Evolutionary conservation across 2,329 filamentous ascomycete genomes (phyloP).

Genomic region (Mycosphaerella sp.): DNA sequence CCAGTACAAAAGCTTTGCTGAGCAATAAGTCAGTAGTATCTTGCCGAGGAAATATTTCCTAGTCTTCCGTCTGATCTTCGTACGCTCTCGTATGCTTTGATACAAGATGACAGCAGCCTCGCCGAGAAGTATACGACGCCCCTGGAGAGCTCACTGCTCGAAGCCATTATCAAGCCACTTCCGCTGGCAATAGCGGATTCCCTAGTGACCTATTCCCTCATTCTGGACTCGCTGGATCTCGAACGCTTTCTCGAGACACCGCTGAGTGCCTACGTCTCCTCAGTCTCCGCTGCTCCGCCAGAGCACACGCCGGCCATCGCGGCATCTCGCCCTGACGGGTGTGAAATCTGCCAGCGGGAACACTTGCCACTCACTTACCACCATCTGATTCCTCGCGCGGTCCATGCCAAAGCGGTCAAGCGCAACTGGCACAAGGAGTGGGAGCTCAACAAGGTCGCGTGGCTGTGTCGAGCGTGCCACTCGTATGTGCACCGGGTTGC

Average conservation of each 20-base stretch:
- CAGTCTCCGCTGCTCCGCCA: slow-evolving; percentile 57
- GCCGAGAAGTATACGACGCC: slow-evolving; percentile 44
- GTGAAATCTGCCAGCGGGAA: slow-evolving; percentile 69
- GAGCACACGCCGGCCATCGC: slow-evolving; percentile 45
- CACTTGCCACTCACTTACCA: slow-evolving; percentile 78
- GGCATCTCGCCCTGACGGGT: slow-evolving; percentile 50
- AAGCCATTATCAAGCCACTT: slow-evolving; percentile 49
- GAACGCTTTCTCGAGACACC: slow-evolving; percentile 57
- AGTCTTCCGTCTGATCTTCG: slow-evolving; percentile 57
- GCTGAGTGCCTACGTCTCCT: slow-evolving; percentile 56
- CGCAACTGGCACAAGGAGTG: slow-evolving; percentile 73
- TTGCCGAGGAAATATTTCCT: slow-evolving; percentile 63
- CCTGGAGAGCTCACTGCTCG: slow-evolving; percentile 33
- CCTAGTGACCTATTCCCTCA: slow-evolving; percentile 60
- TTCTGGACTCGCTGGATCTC: slow-evolving; percentile 44
- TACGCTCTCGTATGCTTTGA: slow-evolving; percentile 54
- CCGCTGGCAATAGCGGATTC: slow-evolving; percentile 60
- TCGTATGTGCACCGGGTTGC: slow-evolving; percentile 72
- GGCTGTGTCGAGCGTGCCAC: slow-evolving; percentile 81
- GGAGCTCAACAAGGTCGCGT: slow-evolving; percentile 72
- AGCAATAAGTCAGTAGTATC: slow-evolving; percentile 50
- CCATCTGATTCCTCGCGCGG: slow-evolving; percentile 72
- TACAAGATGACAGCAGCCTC: slow-evolving; percentile 47
- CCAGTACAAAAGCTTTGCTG: neutral
- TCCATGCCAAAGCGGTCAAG: slow-evolving; percentile 70